Percentiles rank a stretch among this genome's conserved stretches.
These are phyloP conservation scores for Gymnopus androsaceus DNA, from an alignment of 1,284 basidiomycete genomes.

Conservation along the genomic window DNA sequence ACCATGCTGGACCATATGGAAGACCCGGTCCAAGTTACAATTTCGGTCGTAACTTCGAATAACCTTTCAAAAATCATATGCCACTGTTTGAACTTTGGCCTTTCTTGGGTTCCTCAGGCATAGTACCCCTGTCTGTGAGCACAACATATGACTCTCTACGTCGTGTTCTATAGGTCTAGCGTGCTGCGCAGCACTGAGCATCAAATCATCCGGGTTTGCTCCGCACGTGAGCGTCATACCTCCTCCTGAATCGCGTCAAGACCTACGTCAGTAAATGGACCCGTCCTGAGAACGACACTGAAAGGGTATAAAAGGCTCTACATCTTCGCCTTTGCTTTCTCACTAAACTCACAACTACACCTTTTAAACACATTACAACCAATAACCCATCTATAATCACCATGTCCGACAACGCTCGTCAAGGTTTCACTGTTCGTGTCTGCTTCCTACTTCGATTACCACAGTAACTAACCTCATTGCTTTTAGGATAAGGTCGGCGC, in stretches of 20 bases:
- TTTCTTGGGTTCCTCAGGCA: too few species aligned
- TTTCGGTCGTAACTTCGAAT: too few species aligned
- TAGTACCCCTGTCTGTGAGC: slow-evolving; percentile 31
- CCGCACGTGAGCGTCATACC: slow-evolving; percentile 3
- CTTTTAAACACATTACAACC: background rate
- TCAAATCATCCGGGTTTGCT: background rate
- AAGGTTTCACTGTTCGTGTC: slow-evolving; percentile 43
- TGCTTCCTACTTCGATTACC: background rate
- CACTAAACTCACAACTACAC: background rate
- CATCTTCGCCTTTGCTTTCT: background rate
- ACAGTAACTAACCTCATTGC: background rate
- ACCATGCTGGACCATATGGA: too few species aligned
- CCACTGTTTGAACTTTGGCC: too few species aligned
- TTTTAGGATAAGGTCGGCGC: slow-evolving; percentile 43
- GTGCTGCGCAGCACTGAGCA: background rate
- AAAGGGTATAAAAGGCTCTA: background rate
- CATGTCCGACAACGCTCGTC: slow-evolving; percentile 49
- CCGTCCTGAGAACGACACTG: background rate
- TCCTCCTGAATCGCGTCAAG: background rate
- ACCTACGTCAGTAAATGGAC: background rate
- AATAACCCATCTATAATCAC: slow-evolving; percentile 13
- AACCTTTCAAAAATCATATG: too few species aligned
- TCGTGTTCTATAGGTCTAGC: background rate
- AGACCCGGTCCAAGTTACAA: too few species aligned
- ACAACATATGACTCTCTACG: background rate